Conservation (phyloP, 805 yeast genomes). For the Saturnispora saitoi region DNA sequence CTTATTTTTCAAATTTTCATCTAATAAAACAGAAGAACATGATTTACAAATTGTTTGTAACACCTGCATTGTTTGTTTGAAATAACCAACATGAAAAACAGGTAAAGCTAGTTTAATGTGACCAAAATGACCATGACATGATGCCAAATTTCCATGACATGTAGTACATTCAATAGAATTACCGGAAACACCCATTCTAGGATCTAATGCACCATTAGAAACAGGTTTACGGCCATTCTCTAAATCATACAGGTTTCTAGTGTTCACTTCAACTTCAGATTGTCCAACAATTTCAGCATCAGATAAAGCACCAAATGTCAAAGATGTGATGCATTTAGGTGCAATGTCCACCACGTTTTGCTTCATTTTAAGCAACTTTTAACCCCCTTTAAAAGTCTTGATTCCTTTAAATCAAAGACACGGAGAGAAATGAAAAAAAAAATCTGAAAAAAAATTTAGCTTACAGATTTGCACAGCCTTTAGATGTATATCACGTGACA, state of each 20-base stretch:
- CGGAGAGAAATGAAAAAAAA: background rate
- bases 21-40: constrained; percentile 72
- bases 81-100: constrained; percentile 95
- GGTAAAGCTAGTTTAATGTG: constrained; percentile 90
- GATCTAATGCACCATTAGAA: constrained; percentile 79
- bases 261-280: constrained; percentile 87
- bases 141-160: constrained; percentile 83
- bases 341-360: constrained; percentile 60
- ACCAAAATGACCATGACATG: constrained; percentile 98
- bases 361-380: constrained; percentile 22
- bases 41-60: constrained; percentile 86
- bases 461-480: background rate
- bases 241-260: constrained; percentile 85
- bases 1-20: constrained; percentile 59
- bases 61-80: constrained; percentile 81
- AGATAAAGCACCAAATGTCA: constrained; percentile 88
- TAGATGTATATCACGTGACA: background rate
- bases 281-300: constrained; percentile 87
- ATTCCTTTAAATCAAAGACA: background rate
- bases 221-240: constrained; percentile 84
- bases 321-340: constrained; percentile 83
- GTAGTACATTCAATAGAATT: constrained; percentile 81
- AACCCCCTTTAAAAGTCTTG: background rate
- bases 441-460: too few relatives aligned
- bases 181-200: constrained; percentile 89